Conservation (phyloP, 2,329 filamentous ascomycete genomes). For the Aspergillus aculeatinus region DNA sequence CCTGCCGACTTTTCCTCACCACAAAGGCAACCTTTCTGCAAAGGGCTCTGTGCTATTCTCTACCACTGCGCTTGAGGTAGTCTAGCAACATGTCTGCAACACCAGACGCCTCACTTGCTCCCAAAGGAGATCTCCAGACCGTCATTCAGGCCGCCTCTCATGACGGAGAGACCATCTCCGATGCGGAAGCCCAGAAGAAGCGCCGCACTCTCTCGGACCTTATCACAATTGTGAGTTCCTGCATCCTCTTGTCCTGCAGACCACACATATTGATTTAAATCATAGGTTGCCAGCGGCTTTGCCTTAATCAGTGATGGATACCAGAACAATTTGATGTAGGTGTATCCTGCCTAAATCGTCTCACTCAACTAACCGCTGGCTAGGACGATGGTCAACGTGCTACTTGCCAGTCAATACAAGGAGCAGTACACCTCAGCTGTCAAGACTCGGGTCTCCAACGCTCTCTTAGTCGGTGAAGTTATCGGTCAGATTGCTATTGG, state of each 20-base stretch:
- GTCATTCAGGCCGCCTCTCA: neutral
- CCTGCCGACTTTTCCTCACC: neutral
- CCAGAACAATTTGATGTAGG: constrained; percentile 6
- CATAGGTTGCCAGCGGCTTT: constrained; percentile 5
- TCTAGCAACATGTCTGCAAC: neutral
- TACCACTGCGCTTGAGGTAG: no score
- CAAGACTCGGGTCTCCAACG: constrained; percentile 2
- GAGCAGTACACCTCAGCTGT: constrained; percentile 2
- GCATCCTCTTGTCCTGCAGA: neutral
- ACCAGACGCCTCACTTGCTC: neutral
- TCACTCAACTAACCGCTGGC: neutral
- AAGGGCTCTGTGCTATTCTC: no score
- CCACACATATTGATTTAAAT: neutral
- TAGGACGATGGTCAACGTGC: constrained; percentile 5
- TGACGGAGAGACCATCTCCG: neutral
- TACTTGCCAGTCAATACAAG: constrained; percentile 1
- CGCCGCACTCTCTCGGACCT: neutral
- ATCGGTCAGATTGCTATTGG: constrained; percentile 5
- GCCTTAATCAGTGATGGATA: constrained; percentile 8
- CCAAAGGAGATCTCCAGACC: neutral
- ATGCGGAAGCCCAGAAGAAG: neutral
- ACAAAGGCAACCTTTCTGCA: no score
- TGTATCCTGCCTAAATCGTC: neutral
- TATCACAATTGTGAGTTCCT: neutral
- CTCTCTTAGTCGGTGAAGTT: neutral